These are phyloP conservation scores for Voacanga thouarsii DNA, from an alignment of 257 asterid genomes.

Conservation along the genomic window DNA sequence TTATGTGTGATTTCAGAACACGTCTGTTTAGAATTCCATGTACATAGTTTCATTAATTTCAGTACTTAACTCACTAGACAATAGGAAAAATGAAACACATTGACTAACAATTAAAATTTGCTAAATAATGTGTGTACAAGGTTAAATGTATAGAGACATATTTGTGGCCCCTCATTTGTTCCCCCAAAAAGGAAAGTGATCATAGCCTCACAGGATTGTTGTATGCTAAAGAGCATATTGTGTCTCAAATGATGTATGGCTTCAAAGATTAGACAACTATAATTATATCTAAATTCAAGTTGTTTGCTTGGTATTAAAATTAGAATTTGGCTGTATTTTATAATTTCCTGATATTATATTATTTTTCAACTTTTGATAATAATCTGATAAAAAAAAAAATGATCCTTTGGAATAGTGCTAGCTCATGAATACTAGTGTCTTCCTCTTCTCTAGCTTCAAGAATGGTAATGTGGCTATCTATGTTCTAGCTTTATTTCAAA, in stretches of 20 bases:
- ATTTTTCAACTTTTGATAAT: not conserved
- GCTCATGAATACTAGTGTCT: not conserved
- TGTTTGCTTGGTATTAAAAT: not conserved
- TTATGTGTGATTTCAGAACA: not conserved
- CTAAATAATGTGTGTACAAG: not conserved
- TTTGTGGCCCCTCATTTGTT: not conserved
- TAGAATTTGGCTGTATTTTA: not conserved
- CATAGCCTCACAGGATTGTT: not conserved
- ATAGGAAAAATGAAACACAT: not conserved
- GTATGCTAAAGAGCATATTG: not conserved
- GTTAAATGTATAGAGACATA: not conserved
- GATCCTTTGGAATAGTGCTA: conserved; percentile 15
- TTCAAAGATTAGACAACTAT: not conserved
- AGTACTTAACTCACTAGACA: not conserved
- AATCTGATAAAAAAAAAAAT: not conserved
- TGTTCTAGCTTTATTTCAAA: not conserved
- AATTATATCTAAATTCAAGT: not conserved
- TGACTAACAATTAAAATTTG: not conserved
- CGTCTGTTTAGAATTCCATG: not conserved
- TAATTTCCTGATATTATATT: not conserved
- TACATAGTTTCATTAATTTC: not conserved
- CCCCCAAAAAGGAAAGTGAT: not conserved
- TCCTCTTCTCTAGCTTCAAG: conserved; percentile 16
- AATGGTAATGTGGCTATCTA: conserved; percentile 14
- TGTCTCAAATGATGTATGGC: not conserved